These are phyloP conservation scores for Trypanosoma boissoni DNA, from an alignment of 208 protist species.

Conservation along the genomic window DNA sequence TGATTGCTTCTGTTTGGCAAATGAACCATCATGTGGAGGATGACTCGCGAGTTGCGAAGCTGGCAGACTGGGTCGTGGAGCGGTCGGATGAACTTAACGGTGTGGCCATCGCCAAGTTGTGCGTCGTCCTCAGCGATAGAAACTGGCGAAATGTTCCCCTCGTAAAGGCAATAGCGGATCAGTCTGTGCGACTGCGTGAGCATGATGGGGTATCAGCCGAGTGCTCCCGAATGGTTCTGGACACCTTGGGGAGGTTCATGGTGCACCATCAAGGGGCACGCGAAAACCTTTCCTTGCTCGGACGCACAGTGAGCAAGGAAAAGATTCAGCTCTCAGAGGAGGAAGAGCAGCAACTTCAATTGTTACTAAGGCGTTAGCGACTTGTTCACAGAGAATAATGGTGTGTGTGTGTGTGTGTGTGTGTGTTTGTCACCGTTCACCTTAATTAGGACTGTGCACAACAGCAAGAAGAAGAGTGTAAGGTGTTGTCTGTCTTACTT, in stretches of 20 bases:
- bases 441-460: too few relatives aligned
- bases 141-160: constrained; percentile 45
- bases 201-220: constrained; percentile 33
- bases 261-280: constrained; percentile 52
- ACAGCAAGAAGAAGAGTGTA: too few relatives aligned
- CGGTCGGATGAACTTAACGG: constrained; percentile 37
- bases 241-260: constrained; percentile 47
- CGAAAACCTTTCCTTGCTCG: constrained; percentile 47
- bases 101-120: constrained; percentile 51
- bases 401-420: too few relatives aligned
- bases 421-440: too few relatives aligned
- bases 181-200: constrained; percentile 33
- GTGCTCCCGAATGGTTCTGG: constrained; percentile 52
- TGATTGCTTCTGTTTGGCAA: constrained; percentile 62
- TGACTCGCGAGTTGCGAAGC: constrained; percentile 9
- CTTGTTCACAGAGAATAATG: not conserved
- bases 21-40: constrained; percentile 42
- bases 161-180: constrained; percentile 46
- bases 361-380: constrained; percentile 36
- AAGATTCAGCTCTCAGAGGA: constrained; percentile 52
- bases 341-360: constrained; percentile 53
- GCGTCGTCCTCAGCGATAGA: constrained; percentile 45
- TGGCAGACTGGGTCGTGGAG: constrained; percentile 41
- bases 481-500: too few relatives aligned
- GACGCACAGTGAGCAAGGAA: constrained; percentile 74